Evolutionary conservation across 495 filamentous ascomycete genomes (phyloP), one percentile per base, ranked within the genome.

Genomic region (Bombardia bombarda): DNA sequence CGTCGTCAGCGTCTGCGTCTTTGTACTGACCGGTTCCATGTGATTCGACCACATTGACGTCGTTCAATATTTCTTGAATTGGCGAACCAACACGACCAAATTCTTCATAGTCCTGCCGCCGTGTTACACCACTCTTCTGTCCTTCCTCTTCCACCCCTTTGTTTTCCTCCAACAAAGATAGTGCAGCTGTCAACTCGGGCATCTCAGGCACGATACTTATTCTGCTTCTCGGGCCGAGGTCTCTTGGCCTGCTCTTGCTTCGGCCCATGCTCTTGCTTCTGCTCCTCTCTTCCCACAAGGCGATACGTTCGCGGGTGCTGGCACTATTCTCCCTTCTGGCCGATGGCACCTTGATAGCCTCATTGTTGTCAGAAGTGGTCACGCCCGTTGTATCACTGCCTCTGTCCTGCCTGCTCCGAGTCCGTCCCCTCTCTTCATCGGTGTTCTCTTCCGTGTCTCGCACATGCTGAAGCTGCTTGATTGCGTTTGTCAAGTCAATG

Each of bases 171-270:
- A 50, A 28, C 28, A 39, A 9, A 1, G 33, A 9, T 2, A 49
- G 39, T 2, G 28, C 43, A 3, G 39, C 38, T 8, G 43, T 8
- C 13, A 53, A 13, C 34, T 56, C 50, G 1, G 53, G 53, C 12
- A 56, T 28, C 17, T 56, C 53, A 7, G 53, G 53, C 0, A 56
- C 53, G 7, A 56, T 32, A 30, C 53, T 56, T 9, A 56, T 44
- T 22, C 53, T 40, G 35, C 36, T 45, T 2, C 49, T 40, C 3
- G 53, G 21, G 5, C 37, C 47, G 2, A 49, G n/a, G 18, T 45
- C 50, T 35, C 45, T 47, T 3, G 39, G 40, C 25, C 50, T 30
- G 30, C 53, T 56, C 34, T 49, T 56, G 31, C 50, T 53, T 9
- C 50, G 35, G 1, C 53, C 38, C 37, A 41, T 50, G 40, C 43